phyloP scores from a whole-genome alignment of 2,329 filamentous ascomycete genomes.

The Phyllosticta citribraziliensis region DNA sequence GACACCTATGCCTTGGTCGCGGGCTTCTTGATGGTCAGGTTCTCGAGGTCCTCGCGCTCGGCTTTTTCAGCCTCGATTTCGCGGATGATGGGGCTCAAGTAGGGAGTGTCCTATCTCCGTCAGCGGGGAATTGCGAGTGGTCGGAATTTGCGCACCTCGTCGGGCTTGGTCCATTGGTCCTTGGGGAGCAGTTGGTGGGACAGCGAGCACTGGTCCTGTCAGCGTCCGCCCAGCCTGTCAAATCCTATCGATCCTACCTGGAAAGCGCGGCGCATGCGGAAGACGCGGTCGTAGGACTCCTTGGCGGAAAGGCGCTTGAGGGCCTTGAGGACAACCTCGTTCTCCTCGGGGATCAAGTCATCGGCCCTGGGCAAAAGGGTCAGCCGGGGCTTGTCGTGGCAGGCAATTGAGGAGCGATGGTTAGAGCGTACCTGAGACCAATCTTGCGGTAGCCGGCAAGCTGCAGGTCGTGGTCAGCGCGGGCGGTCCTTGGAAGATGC shows the following conservation, averaged over 20 bases:
- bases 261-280: slow-evolving; percentile 89
- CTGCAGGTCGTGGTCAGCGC: slow-evolving; percentile 7
- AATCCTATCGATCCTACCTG: slow-evolving; percentile 47
- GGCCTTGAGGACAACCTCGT: slow-evolving; percentile 73
- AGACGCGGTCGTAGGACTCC: slow-evolving; percentile 93
- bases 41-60: slow-evolving; percentile 60
- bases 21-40: slow-evolving; percentile 47
- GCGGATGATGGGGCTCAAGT: slow-evolving; percentile 57
- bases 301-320: slow-evolving; percentile 83
- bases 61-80: slow-evolving; percentile 58
- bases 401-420: slow-evolving; percentile 2
- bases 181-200: slow-evolving; percentile 55
- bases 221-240: not conserved
- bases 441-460: slow-evolving; percentile 88
- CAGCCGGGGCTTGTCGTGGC: not conserved
- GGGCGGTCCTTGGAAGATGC: not conserved
- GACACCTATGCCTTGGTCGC: slow-evolving; percentile 17
- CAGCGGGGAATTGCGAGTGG: slow-evolving; percentile 11
- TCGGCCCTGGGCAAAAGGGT: slow-evolving; percentile 57
- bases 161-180: slow-evolving; percentile 57
- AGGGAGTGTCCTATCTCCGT: slow-evolving; percentile 49
- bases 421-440: slow-evolving; percentile 63
- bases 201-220: slow-evolving; percentile 48
- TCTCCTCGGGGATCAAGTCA: slow-evolving; percentile 91
- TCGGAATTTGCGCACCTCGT: slow-evolving; percentile 42